Evolutionary conservation across 139 green algal species (phyloP), one percentile per base, ranked within the genome.

Genomic region (Asterochloris erici): DNA sequence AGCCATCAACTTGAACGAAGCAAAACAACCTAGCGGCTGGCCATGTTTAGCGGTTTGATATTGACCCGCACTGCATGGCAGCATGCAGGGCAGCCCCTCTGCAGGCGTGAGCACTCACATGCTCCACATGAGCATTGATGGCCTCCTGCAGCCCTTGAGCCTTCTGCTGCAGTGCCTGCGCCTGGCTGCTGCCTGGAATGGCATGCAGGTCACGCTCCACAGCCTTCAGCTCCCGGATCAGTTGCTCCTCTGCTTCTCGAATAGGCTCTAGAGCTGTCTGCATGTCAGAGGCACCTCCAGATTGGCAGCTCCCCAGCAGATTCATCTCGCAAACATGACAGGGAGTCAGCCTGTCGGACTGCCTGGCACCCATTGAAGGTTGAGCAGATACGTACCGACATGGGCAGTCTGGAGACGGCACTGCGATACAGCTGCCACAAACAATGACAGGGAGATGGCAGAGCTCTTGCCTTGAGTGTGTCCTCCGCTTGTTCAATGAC

Each of bases 151-250:
- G 27, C n/a, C 61, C 63, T 11, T 61, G 27, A 15, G 63, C 63
- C 63, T 82, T 82, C 16, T 82, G 15, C 26, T 74, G 63, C 78
- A 82, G 27, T 63, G 73, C 61, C 63, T 74, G 78, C 27, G 29
- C 27, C 16, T 38, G 63, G 16, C 14, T 47, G 26, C 27, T 28
- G 11, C 63, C 28, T 13, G 15, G 47, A 23, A 14, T 54, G 17
- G 86, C 85, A 13, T 76, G 64, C 60, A 93, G 68, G 77, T 88
- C 85, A 0, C 83, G 82, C 66, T 84, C 68, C 13, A 91, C 64
- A 28, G 78, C 78, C 63, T 74, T 82, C n/a, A 26, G 73, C 14
- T 89, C 84, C 73, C 87, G 86, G 60, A 87, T 74, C 15, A 86
- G 78, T 63, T 83, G 79, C 23, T 81, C 9, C 27, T 91, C 78